These are phyloP conservation scores for Diaporthe nobilis DNA, from an alignment of 2,329 filamentous ascomycete genomes.

Conservation along the genomic window DNA sequence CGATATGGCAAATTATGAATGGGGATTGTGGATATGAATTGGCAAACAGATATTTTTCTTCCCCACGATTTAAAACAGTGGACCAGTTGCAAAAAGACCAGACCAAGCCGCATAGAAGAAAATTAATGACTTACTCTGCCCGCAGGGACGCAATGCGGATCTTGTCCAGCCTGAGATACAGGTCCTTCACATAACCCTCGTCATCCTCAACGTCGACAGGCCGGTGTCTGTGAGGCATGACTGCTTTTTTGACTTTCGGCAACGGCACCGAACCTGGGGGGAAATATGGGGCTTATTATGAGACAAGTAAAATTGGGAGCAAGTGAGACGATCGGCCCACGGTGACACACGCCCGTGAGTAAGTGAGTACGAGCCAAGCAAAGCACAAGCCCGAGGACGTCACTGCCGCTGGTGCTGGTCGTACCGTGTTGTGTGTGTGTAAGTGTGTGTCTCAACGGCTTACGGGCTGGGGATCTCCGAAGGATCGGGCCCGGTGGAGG, in stretches of 20 bases:
- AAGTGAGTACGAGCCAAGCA: constrained; percentile 28
- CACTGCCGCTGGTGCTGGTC: background rate
- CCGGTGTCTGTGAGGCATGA: constrained; percentile 36
- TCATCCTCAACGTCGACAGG: constrained; percentile 39
- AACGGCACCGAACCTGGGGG: background rate
- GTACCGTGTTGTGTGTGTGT: background rate
- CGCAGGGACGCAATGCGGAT: constrained; percentile 39
- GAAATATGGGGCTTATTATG: constrained; percentile 26
- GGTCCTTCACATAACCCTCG: constrained; percentile 40
- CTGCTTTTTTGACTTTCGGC: background rate
- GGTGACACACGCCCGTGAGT: constrained; percentile 8
- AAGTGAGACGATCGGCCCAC: constrained; percentile 10
- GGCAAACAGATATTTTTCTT: background rate
- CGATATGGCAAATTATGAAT: constrained; percentile 17
- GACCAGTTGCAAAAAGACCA: background rate
- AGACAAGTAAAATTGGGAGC: constrained; percentile 25
- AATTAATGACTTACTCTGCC: constrained; percentile 37
- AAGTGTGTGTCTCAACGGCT: constrained; percentile 14
- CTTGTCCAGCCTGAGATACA: constrained; percentile 38
- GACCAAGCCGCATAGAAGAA: background rate
- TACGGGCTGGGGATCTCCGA: constrained; percentile 40
- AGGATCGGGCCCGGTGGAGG: constrained; percentile 26
- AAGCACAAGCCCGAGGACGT: constrained; percentile 19
- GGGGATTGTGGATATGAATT: constrained; percentile 14
- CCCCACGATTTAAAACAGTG: constrained; percentile 3